Conservation (phyloP, 1,284 basidiomycete genomes). For the Trichosporon coremiiforme region DNA sequence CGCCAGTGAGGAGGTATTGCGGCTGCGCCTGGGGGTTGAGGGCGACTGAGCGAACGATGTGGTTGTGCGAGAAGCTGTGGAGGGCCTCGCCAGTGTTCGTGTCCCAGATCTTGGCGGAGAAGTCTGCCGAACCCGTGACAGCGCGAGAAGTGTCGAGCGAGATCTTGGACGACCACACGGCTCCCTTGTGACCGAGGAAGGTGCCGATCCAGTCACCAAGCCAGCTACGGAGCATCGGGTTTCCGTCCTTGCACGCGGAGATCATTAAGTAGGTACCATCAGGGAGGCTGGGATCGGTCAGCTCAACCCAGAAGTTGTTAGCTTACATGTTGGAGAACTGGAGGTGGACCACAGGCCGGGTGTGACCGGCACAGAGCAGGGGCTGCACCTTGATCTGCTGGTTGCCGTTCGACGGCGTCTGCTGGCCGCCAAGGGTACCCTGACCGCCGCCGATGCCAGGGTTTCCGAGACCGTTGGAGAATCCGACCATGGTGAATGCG, state of each 20-base stretch:
- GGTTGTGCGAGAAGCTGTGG: conserved; percentile 94
- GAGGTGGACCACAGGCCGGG: conserved; percentile 85
- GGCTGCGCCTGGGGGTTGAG: conserved; percentile 59
- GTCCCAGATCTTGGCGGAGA: conserved; percentile 98
- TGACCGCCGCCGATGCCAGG: conserved; percentile 20
- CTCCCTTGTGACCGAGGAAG: conserved; percentile 95
- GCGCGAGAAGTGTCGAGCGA: conserved; percentile 83
- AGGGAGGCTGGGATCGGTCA: conserved; percentile 57
- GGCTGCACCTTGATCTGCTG: conserved; percentile 54
- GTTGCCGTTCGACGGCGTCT: conserved; percentile 29
- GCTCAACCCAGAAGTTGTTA: conserved; percentile 55
- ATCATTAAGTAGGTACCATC: conserved; percentile 84
- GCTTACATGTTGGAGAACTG: conserved; percentile 71
- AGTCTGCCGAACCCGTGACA: conserved; percentile 93
- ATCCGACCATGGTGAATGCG: conserved; percentile 26
- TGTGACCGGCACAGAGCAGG: conserved; percentile 62
- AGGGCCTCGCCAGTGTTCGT: conserved; percentile 82
- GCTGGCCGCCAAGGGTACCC: conserved; percentile 17
- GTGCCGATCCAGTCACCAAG: conserved; percentile 99
- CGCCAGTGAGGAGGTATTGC: conserved; percentile 62
- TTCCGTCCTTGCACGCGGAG: conserved; percentile 94
- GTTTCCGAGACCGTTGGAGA: conserved; percentile 36
- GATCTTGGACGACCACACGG: conserved; percentile 95
- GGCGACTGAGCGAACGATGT: conserved; percentile 95
- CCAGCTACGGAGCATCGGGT: conserved; percentile 94